phyloP scores from a whole-genome alignment of 495 filamentous ascomycete species.

The Trichoderma erinaceum region DNA sequence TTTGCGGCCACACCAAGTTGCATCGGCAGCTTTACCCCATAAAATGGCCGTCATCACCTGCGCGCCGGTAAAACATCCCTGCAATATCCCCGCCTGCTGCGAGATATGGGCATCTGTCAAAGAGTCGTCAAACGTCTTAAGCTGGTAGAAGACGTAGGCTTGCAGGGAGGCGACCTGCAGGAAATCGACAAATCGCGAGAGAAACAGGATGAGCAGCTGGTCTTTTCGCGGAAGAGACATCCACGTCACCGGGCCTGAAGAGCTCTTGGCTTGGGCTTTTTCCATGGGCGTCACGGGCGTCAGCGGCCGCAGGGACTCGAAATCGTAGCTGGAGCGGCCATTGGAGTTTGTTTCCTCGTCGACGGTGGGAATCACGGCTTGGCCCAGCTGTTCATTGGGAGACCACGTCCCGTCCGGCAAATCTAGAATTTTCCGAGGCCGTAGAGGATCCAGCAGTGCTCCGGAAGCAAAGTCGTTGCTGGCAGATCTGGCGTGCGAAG shows the following conservation, averaged over 20 bases:
- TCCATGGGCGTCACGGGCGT: background rate
- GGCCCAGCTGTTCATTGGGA: background rate
- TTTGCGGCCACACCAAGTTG: conserved; percentile 63
- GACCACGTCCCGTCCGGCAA: background rate
- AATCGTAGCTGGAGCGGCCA: background rate
- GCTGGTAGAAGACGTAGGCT: conserved; percentile 74
- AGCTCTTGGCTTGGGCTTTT: background rate
- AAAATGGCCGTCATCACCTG: conserved; percentile 80
- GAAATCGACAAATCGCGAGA: conserved; percentile 64
- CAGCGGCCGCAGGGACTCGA: conserved; percentile 12
- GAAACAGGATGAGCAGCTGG: conserved; percentile 66
- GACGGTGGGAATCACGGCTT: background rate
- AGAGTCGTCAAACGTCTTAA: conserved; percentile 60
- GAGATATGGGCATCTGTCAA: conserved; percentile 65
- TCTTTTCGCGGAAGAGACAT: conserved; percentile 62
- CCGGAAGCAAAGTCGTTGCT: conserved; percentile 9
- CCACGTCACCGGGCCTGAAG: conserved; percentile 50
- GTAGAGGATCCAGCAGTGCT: background rate
- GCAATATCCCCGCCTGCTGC: conserved; percentile 69
- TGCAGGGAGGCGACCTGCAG: conserved; percentile 22
- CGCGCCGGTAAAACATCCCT: conserved; percentile 72
- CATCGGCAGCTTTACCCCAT: conserved; percentile 74
- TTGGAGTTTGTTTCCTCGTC: background rate
- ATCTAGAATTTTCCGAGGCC: background rate
- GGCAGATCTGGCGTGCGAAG: conserved; percentile 1